Percentiles rank a stretch among this genome's conserved stretches.
Conservation (phyloP, 495 filamentous ascomycete species). For the Niebla homalea region DNA sequence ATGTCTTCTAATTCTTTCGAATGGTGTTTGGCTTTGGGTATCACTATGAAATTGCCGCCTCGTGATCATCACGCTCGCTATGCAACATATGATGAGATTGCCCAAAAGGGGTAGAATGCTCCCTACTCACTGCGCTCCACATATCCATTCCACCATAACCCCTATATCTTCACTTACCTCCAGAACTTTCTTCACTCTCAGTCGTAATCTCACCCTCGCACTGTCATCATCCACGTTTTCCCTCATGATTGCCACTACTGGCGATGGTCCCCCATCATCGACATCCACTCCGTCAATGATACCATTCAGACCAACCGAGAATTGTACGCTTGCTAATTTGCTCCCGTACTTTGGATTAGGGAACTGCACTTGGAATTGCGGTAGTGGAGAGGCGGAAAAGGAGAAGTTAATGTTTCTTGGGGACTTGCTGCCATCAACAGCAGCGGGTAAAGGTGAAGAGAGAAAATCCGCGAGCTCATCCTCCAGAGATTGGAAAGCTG, state of each 20-base stretch:
- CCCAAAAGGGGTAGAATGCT: not conserved
- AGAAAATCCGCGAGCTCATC: conserved; percentile 10
- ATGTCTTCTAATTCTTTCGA: not conserved
- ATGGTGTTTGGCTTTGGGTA: not conserved
- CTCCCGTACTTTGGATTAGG: conserved; percentile 23
- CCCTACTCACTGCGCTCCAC: not conserved
- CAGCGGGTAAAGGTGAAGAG: conserved; percentile 1
- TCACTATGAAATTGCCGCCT: not conserved
- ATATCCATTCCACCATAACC: conserved; percentile 44
- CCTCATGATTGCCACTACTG: conserved; percentile 10
- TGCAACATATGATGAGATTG: not conserved
- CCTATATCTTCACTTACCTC: conserved; percentile 41
- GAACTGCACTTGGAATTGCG: conserved; percentile 36
- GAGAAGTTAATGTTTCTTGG: conserved; percentile 31
- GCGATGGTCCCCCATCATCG: not conserved
- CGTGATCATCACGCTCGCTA: not conserved
- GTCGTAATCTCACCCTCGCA: conserved; percentile 11
- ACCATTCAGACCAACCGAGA: conserved; percentile 52
- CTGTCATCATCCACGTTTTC: conserved; percentile 15
- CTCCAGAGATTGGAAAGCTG: conserved; percentile 6
- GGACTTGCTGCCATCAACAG: not conserved
- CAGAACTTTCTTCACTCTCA: conserved; percentile 25
- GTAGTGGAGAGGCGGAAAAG: conserved; percentile 31
- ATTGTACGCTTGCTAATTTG: conserved; percentile 29
- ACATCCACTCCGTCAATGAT: conserved; percentile 34